These are phyloP conservation scores for Apiotrichum brassicae DNA, from an alignment of 1,284 basidiomycete species.

Conservation along the genomic window DNA sequence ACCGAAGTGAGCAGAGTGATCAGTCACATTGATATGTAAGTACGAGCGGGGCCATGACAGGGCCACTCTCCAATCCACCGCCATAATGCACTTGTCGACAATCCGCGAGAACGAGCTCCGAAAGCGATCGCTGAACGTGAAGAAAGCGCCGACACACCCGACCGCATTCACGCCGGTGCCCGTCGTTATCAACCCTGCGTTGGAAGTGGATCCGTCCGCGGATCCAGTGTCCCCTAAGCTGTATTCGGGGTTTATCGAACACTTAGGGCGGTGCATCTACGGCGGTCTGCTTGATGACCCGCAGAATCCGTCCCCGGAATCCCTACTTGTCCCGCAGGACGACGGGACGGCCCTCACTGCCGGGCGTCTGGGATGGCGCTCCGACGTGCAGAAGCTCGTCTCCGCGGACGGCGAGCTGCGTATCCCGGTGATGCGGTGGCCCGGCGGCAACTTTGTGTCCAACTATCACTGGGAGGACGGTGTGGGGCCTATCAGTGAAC, in stretches of 20 bases:
- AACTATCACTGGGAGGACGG: conserved; percentile 65
- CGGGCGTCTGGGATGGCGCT: conserved; percentile 51
- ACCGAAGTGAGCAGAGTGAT: too few species aligned
- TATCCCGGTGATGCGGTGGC: conserved; percentile 58
- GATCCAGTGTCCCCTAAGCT: conserved; percentile 36
- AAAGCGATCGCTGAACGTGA: too few species aligned
- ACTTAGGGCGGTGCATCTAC: conserved; percentile 58
- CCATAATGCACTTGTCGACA: too few species aligned
- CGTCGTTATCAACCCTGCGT: conserved; percentile 19
- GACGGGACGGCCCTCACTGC: conserved; percentile 24
- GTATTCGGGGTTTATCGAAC: conserved; percentile 60
- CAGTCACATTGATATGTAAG: too few species aligned
- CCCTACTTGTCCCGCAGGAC: conserved; percentile 34
- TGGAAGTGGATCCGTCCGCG: conserved; percentile 22
- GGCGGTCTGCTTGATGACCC: conserved; percentile 56
- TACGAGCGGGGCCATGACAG: too few species aligned
- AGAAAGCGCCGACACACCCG: too few species aligned
- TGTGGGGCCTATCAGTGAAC: conserved; percentile 53
- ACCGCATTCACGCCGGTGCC: too few species aligned
- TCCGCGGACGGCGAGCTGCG: conserved; percentile 51
- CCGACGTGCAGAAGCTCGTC: conserved; percentile 55
- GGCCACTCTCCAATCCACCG: too few species aligned
- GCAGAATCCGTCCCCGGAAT: conserved; percentile 37
- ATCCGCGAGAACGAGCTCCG: too few species aligned
- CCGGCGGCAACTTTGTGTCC: conserved; percentile 54